A percentile compares a stretch with the other conserved stretches of the same genome.
These are phyloP conservation scores for Endocarpon pusillum DNA, from an alignment of 495 filamentous ascomycete species.

Conservation along the genomic window DNA sequence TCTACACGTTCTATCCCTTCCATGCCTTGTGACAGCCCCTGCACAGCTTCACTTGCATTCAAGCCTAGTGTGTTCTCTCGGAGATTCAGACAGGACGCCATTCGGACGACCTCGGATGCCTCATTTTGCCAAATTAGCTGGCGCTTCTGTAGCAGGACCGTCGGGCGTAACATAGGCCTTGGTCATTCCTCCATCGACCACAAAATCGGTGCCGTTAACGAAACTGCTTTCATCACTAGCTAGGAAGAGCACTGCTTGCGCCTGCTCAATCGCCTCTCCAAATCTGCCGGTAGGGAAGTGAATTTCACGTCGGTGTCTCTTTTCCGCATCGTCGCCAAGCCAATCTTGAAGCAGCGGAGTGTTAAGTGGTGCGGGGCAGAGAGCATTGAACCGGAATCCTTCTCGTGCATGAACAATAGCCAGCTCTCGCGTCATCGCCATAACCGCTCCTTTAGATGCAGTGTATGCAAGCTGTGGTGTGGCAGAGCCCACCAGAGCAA, in stretches of 20 bases:
- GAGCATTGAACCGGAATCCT: constrained; percentile 71
- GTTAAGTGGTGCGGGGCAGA: constrained; percentile 88
- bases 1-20: too few relatives aligned
- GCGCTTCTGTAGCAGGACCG: constrained; percentile 52
- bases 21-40: too few relatives aligned
- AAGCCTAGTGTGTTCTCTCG: too few relatives aligned
- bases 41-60: too few relatives aligned
- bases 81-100: too few relatives aligned
- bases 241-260: constrained; percentile 82
- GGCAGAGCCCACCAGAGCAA: constrained; percentile 82
- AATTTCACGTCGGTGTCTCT: constrained; percentile 72
- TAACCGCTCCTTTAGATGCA: constrained; percentile 82
- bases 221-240: constrained; percentile 92
- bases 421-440: constrained; percentile 69
- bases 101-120: too few relatives aligned
- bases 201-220: constrained; percentile 81
- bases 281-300: constrained; percentile 94
- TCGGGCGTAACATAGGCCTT: constrained; percentile 91
- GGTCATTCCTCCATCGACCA: constrained; percentile 93
- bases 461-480: constrained; percentile 94
- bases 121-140: constrained; percentile 38
- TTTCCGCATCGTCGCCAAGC: constrained; percentile 75
- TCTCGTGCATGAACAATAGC: constrained; percentile 75
- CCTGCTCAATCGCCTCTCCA: constrained; percentile 89
- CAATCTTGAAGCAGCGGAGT: constrained; percentile 81